Evolutionary conservation across 179 eudicot species (phyloP).

Genomic region (Sideroxylon spinosum): DNA sequence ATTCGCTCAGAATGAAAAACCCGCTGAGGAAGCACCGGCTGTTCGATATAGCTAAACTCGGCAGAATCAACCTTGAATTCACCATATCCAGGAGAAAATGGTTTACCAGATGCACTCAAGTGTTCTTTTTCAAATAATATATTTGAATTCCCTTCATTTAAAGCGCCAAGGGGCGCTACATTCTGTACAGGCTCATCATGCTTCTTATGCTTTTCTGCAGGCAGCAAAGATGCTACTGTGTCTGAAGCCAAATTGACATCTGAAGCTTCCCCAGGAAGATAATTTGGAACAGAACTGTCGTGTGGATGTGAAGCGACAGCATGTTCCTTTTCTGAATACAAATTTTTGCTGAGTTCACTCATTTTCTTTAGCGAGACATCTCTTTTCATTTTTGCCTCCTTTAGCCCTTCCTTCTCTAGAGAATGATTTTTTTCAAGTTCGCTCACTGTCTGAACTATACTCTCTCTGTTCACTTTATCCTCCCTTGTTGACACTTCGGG

Average conservation of each 20-base stretch:
- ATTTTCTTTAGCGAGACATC: slow-evolving; percentile 23
- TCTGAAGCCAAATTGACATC: slow-evolving; percentile 12
- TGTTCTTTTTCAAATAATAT: slow-evolving; percentile 30
- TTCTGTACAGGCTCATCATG: slow-evolving; percentile 29
- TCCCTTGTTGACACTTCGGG: slow-evolving; percentile 15
- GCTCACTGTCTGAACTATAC: slow-evolving; percentile 15
- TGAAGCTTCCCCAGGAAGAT: slow-evolving; percentile 35
- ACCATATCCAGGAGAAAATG: slow-evolving; percentile 32
- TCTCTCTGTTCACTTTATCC: slow-evolving; percentile 20
- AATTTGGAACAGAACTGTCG: slow-evolving; percentile 28
- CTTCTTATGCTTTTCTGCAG: slow-evolving; percentile 47
- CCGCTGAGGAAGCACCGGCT: slow-evolving; percentile 39
- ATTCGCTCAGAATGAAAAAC: slow-evolving; percentile 52
- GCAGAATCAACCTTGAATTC: slow-evolving; percentile 38
- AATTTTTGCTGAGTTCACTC: slow-evolving; percentile 13
- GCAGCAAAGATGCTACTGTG: slow-evolving; percentile 25
- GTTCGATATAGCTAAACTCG: slow-evolving; percentile 34
- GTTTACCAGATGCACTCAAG: slow-evolving; percentile 27
- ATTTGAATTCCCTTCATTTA: slow-evolving; percentile 26
- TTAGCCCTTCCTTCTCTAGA: slow-evolving; percentile 20
- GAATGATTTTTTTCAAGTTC: slow-evolving; percentile 20
- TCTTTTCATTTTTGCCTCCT: slow-evolving; percentile 27
- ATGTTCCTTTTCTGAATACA: slow-evolving; percentile 17
- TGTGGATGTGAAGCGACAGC: slow-evolving; percentile 24
- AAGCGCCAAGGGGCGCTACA: slow-evolving; percentile 27